Base-by-base conservation (phyloP, 768 basidiomycete species). In the Fomitopsis pulvina region DNA sequence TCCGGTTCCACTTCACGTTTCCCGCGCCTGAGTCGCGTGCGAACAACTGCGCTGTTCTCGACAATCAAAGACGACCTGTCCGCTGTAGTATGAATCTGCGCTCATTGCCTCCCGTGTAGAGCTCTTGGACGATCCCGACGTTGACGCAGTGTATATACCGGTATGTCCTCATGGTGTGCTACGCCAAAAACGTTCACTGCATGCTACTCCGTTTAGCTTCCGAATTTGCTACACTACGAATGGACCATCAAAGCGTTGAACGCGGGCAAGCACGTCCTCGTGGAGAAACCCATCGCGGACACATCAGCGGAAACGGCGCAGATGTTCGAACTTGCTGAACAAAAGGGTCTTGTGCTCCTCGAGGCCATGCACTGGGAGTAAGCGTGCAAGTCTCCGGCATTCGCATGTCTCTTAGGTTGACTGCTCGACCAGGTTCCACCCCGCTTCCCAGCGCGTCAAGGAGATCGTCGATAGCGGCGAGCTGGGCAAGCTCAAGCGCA, bases 391-490 rank as follows among this genome's bases (percentile, higher is more conserved):
- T n/a, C n/a, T n/a, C n/a, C n/a, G n/a, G n/a, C n/a, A n/a, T n/a
- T n/a, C n/a, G n/a, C n/a, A n/a, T n/a, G n/a, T n/a, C n/a, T n/a
- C n/a, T n/a, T n/a, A n/a, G 7, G n/a, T n/a, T 39, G 14, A 27
- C 25, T 16, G 28, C 1, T 16, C 24, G 5, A 22, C 26, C 20
- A 81, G 81, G n/a, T 84, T 83, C 63, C 83, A 85, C 54, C 83
- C 83, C 16, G 78, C 79, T 0, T 61, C 72, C 16, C 78, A 77
- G 38, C 70, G 75, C 14, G 71, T 75, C 50, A 76, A 76, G 47
- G 72, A 68, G 21, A 78, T 85, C 32, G 41, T 83, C 1, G 71
- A 78, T 18, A 74, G 72, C 49, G 72, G 75, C 3, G 79, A 79
- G 54, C 65, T 84, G 7, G 85, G 84, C 3, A 57, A 60, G 0